Evolutionary conservation across 768 basidiomycete genomes (phyloP).

Genomic region (Calocybe gangraenosa): DNA sequence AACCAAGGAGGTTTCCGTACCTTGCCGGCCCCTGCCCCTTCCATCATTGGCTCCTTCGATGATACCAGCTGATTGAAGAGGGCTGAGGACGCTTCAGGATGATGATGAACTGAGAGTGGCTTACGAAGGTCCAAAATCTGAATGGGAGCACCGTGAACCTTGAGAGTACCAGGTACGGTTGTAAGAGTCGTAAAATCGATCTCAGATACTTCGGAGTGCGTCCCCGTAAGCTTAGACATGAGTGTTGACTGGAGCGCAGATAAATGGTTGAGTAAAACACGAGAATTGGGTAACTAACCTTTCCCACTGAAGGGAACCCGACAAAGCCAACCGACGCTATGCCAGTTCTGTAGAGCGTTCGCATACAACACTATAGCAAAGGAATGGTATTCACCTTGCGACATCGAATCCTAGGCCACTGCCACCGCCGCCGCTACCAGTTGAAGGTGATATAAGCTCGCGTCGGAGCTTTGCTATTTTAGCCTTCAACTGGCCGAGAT

Average conservation of each 20-base stretch:
- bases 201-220: slow-evolving; percentile 91
- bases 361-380: neutral
- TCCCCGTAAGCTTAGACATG: slow-evolving; percentile 96
- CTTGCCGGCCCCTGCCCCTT: slow-evolving; percentile 93
- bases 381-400: slow-evolving; percentile 44
- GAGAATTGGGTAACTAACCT: slow-evolving; percentile 40
- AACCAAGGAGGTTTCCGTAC: slow-evolving; percentile 33
- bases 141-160: slow-evolving; percentile 93
- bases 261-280: neutral
- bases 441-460: slow-evolving; percentile 80
- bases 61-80: slow-evolving; percentile 68
- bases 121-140: slow-evolving; percentile 90
- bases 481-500: slow-evolving; percentile 94
- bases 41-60: slow-evolving; percentile 98
- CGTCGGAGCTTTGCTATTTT: slow-evolving; percentile 96
- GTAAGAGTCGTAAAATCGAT: slow-evolving; percentile 97
- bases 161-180: slow-evolving; percentile 92
- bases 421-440: slow-evolving; percentile 81
- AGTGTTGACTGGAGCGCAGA: slow-evolving; percentile 62
- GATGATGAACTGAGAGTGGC: slow-evolving; percentile 27
- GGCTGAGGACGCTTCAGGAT: slow-evolving; percentile 1
- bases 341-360: slow-evolving; percentile 60
- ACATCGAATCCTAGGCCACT: slow-evolving; percentile 96
- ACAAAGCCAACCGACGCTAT: slow-evolving; percentile 95
- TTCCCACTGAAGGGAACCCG: slow-evolving; percentile 92